phyloP scores from a whole-genome alignment of 164 flowering plant genomes.

The Pachysandra terminalis region DNA sequence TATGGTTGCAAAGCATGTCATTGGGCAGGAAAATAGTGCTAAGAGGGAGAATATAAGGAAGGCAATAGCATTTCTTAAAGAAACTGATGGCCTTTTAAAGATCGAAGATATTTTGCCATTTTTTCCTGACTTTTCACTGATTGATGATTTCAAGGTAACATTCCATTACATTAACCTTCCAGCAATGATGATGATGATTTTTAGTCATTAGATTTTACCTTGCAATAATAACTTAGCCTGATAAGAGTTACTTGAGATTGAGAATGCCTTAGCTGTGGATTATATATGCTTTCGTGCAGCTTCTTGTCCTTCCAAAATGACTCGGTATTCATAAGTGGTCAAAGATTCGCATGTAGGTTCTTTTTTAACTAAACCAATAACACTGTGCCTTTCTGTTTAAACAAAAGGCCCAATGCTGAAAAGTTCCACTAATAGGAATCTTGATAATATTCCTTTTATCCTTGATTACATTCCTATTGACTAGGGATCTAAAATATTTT shows the following conservation, averaged over 20 bases:
- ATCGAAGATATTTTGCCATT: slow-evolving; percentile 98
- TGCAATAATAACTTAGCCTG: neutral
- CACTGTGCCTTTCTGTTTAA: neutral
- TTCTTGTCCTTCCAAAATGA: no score
- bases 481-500: no score
- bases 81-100: slow-evolving; percentile 95
- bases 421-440: neutral
- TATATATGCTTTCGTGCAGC: no score
- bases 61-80: slow-evolving; percentile 98
- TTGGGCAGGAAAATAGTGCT: slow-evolving; percentile 94
- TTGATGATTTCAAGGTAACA: slow-evolving; percentile 93
- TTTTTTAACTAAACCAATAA: neutral
- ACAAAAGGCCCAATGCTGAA: neutral
- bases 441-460: no score
- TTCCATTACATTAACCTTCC: slow-evolving; percentile 4
- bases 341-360: neutral
- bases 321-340: no score
- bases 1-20: slow-evolving; percentile 98
- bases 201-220: neutral
- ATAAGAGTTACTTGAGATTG: no score
- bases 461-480: no score
- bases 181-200: neutral
- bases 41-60: slow-evolving; percentile 96
- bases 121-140: slow-evolving; percentile 97
- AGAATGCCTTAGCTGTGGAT: no score